A percentile compares a stretch with the other conserved stretches of the same genome.
phyloP scores from a whole-genome alignment of 2,329 filamentous ascomycete species.

The Botrytis hyacinthi region DNA sequence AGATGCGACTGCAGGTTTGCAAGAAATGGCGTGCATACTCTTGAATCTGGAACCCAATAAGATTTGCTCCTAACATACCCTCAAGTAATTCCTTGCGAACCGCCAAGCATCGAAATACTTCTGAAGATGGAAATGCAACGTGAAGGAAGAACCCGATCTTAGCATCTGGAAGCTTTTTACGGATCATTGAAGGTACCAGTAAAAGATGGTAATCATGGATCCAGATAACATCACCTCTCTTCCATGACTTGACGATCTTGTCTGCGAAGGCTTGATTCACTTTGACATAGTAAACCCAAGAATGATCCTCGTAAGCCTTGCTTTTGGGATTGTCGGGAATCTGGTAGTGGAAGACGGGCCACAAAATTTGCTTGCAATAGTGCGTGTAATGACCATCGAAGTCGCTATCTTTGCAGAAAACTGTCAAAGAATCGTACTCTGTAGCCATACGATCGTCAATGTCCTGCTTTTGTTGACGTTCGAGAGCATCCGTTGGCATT shows the following conservation, averaged over 20 bases:
- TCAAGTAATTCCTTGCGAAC: slow-evolving; percentile 83
- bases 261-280: slow-evolving; percentile 93
- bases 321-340: slow-evolving; percentile 97
- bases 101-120: slow-evolving; percentile 90
- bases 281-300: slow-evolving; percentile 90
- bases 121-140: slow-evolving; percentile 91
- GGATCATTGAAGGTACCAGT: slow-evolving; percentile 83
- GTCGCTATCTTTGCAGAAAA: slow-evolving; percentile 86
- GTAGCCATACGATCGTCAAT: slow-evolving; percentile 80
- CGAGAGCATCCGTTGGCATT: slow-evolving; percentile 86
- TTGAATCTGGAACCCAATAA: slow-evolving; percentile 89
- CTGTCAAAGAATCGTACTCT: slow-evolving; percentile 78
- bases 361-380: slow-evolving; percentile 96
- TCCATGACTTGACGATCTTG: slow-evolving; percentile 87
- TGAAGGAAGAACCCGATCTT: slow-evolving; percentile 97
- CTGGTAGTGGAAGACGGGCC: slow-evolving; percentile 98
- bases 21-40: slow-evolving; percentile 94
- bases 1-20: slow-evolving; percentile 88
- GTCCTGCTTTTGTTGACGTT: slow-evolving; percentile 72
- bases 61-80: slow-evolving; percentile 88
- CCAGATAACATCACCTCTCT: slow-evolving; percentile 90
- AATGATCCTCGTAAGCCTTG: slow-evolving; percentile 97
- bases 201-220: slow-evolving; percentile 94
- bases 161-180: slow-evolving; percentile 85
- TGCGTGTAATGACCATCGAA: slow-evolving; percentile 93